Base-by-base conservation (phyloP, 164 flowering plant species). In the Vitis vinifera region DNA sequence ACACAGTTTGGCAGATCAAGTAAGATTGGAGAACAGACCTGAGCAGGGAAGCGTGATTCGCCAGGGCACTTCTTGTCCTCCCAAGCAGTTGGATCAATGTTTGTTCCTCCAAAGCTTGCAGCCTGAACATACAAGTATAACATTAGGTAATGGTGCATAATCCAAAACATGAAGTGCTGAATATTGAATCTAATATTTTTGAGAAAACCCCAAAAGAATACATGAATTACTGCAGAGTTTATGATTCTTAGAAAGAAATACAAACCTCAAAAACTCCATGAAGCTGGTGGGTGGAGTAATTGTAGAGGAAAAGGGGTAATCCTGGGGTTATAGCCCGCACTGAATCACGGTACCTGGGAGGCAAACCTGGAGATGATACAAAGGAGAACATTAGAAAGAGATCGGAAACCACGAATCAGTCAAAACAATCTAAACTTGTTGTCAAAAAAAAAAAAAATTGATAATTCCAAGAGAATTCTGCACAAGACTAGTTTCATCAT, bases 281-380 rank as follows among this genome's bases (percentile, higher is more conserved):
- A 68, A 94, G 97, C 75, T 94, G 98, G 81, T 94, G 98, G 70
- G 98, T 94, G 61, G 98, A 91, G 78, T 94, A 94, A 83, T 94
- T 94, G 87, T 94, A 94, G 30, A 94, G 92, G 79, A 94, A 94
- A 55, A 94, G 89, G n/a, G 98, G 98, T 78, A 94, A 74, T 5
- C 98, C 98, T 1, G 98, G 98, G 3, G 95, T 94, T 58, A 94
- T 94, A 6, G 88, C 88, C 66, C 98, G 70, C 1, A 94, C 98
- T n/a, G 98, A 94, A 67, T 94, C 98, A 1, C 98, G 65, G 78
- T 94, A 94, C 1, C 98, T 80, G 49, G 97, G 97, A 59, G 98
- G 98, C 74, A 94, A 76, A 44, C 98, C 98, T 94, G 80, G 16
- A 67, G 31, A 61, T 56, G 70, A 51, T 8, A n/a, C 62, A 51